Percentiles rank a stretch among this genome's conserved stretches.
Evolutionary conservation across 2,329 filamentous ascomycete species (phyloP).

Genomic region (Ilyonectria destructans): DNA sequence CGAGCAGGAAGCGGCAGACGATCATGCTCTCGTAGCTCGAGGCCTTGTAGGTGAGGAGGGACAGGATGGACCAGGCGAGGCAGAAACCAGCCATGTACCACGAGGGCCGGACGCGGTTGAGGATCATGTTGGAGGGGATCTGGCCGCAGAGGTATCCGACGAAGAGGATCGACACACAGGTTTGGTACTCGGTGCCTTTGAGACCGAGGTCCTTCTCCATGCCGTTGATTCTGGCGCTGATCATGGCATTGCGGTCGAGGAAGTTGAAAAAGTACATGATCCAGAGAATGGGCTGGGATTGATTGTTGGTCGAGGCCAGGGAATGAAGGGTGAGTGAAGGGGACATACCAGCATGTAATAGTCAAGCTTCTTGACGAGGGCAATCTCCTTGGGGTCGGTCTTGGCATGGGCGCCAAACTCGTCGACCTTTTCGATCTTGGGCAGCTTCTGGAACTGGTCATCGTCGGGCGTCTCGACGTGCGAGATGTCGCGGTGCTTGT

Average conservation of each 20-base stretch:
- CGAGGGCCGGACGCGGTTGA: slow-evolving; percentile 60
- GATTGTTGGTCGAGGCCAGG: not conserved
- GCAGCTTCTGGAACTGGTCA: slow-evolving; percentile 30
- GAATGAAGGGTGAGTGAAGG: too few relatives aligned
- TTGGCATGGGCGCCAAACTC: slow-evolving; percentile 43
- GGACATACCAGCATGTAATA: slow-evolving; percentile 26
- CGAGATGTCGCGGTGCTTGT: slow-evolving; percentile 10
- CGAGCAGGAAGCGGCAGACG: slow-evolving; percentile 59
- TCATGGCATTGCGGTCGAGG: slow-evolving; percentile 71
- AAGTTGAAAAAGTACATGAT: slow-evolving; percentile 61
- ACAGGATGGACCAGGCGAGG: slow-evolving; percentile 59
- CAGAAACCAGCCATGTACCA: slow-evolving; percentile 61
- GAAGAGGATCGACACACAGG: slow-evolving; percentile 56
- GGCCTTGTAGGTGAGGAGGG: slow-evolving; percentile 58
- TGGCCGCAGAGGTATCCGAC: slow-evolving; percentile 56
- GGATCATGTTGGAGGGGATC: slow-evolving; percentile 60
- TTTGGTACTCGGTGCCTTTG: slow-evolving; percentile 55
- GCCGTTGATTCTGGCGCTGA: slow-evolving; percentile 69
- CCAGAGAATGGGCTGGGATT: slow-evolving; percentile 53
- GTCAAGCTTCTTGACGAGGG: slow-evolving; percentile 31
- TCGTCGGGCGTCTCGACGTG: slow-evolving; percentile 42
- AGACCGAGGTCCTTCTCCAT: slow-evolving; percentile 69
- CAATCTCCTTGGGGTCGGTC: slow-evolving; percentile 40
- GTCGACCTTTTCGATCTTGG: slow-evolving; percentile 35
- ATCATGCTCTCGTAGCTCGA: slow-evolving; percentile 61